Evolutionary conservation across 2,329 filamentous ascomycete genomes (phyloP), one percentile per base, ranked within the genome.

Genomic region (Nigrospora sphaerica): DNA sequence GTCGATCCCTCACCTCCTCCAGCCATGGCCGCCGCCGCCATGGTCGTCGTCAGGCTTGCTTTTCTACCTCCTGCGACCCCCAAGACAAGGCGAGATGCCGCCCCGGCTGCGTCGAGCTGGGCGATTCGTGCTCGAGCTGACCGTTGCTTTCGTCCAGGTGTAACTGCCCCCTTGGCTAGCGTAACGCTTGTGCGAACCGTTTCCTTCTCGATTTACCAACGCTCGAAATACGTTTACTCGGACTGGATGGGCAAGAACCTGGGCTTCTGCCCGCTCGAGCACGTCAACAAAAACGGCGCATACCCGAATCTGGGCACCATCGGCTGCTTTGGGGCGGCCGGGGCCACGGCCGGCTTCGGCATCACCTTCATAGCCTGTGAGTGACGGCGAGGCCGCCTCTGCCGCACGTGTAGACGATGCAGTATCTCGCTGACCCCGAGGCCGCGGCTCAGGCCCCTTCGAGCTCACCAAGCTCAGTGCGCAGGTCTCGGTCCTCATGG

Each of bases 391-490:
- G 2, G 23, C 23, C 23, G 7, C 23, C 23, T 28, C 23, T 28
- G 23, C 23, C 23, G 23, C 23, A 28, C 23, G 23, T 9, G 23
- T 28, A 28, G 23, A 28, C 23, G 23, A 28, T 28, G 23, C 23
- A 28, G 6, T 28, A 28, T 28, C 23, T 28, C 23, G 23, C 23
- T 28, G 23, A 14, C 17, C 4, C 48, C 31, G 49, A 32, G 35
- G 17, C 16, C 23, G 23, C 23, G 23, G 23, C 23, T n/a, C 40
- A 85, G 82, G 81, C 60, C 88, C 88, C 1, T 95, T 95, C 61
- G 88, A 95, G 65, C 75, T 95, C 63, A 91, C 87, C n/a, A 95
- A 95, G 65, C 74, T 93, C 49, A 91, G 86, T 62, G 87, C 88
- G 14, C 88, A 95, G 63, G 85, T 93, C 17, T 90, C 88, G 2